phyloP scores from a whole-genome alignment of 345 rosid species.

The Bruguiera sexangula region DNA sequence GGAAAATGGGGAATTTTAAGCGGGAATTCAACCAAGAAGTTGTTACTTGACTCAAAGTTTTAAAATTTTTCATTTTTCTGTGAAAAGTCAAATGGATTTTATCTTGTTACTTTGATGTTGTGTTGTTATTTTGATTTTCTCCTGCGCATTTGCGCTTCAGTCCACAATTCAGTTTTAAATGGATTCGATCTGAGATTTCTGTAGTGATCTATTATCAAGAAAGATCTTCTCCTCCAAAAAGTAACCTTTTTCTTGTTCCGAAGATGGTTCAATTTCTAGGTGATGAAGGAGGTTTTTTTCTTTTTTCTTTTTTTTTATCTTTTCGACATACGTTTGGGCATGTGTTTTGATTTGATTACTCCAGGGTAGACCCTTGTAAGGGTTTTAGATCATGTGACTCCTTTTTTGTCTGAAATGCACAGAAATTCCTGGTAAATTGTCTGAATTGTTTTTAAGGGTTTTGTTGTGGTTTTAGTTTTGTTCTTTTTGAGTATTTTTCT shows the following conservation, averaged over 20 bases:
- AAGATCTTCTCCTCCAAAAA: too few relatives aligned
- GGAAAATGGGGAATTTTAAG: constrained; percentile 6
- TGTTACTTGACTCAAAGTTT: constrained; percentile 1
- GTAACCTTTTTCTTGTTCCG: neutral
- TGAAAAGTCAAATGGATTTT: constrained; percentile 10
- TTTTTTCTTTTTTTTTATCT: neutral
- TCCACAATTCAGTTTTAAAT: constrained; percentile 14
- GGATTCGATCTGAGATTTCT: constrained; percentile 41
- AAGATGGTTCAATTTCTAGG: neutral
- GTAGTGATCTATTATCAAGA: neutral
- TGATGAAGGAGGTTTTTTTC: neutral
- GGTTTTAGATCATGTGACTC: constrained; percentile 30
- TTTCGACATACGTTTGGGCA: neutral
- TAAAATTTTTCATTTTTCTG: neutral
- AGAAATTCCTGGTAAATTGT: constrained; percentile 9
- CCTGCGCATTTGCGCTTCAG: constrained; percentile 9
- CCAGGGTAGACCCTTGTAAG: constrained; percentile 21
- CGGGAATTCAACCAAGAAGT: neutral
- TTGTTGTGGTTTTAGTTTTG: constrained; percentile 36
- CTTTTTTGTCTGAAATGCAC: constrained; percentile 11
- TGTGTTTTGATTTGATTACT: constrained; percentile 7
- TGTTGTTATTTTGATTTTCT: neutral
- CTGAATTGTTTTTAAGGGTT: constrained; percentile 28
- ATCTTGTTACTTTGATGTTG: neutral
- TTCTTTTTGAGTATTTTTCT: neutral